Base-by-base conservation (phyloP, 805 yeast genomes). In the Suhomyces sp. region DNA sequence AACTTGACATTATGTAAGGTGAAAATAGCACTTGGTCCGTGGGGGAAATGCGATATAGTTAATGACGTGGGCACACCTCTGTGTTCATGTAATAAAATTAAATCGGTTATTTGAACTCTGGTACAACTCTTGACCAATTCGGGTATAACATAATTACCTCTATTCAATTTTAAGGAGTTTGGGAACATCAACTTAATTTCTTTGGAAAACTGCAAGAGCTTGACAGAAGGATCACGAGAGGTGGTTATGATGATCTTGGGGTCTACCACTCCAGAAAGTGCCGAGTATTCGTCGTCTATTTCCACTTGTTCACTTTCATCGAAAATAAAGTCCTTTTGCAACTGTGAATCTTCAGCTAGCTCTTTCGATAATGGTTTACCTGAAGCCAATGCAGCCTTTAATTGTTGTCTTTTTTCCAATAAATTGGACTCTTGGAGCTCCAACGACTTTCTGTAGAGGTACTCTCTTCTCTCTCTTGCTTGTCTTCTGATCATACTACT, bases 61-160 rank as follows among this genome's bases (percentile, higher is more conserved):
- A 94, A 63, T 1, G 97, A 89, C 0, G 97, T 92, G 48, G 99
- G 99, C 0, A 89, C 93, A 81, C 99, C 99, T 71, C 99, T 81
- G 71, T 94, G 99, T 67, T 94, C 99, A 67, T 94, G 98, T 20
- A 94, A 72, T 3, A 94, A 79, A 21, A 94, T 76, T 59, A 94
- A 72, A 67, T 94, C 99, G 1, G 94, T 86, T 8, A 93, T 83
- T 15, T 87, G 88, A 0, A 93, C 84, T 49, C 85, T 73, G 53
- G 87, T 81, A 69, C 97, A 91, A 0, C 96, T 89, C 45, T 85
- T 82, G 3, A 90, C 96, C 44, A 94, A 72, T 48, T 87, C 86
- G 1, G 96, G 86, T 77, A 94, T 82, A 50, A 94, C 81, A 54
- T 92, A 86, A 60, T 86, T 89, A 79, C 99, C 99, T 75, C 99